phyloP scores from a whole-genome alignment of 2,329 filamentous ascomycete genomes.

The Cercospora sesami region DNA sequence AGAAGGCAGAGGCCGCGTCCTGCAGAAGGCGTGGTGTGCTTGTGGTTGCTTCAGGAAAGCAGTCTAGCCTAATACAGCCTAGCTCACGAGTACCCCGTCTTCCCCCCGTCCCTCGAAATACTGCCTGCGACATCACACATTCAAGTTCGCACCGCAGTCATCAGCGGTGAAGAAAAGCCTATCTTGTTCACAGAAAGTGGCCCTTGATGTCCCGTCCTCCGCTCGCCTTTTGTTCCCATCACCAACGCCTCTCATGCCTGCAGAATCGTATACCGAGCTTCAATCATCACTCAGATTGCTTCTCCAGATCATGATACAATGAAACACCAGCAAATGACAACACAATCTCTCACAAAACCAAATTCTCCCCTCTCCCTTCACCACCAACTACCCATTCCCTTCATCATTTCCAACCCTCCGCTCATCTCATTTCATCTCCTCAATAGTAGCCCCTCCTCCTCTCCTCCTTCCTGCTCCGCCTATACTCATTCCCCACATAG shows the following conservation, averaged over 20 bases:
- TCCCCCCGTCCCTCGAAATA: too few relatives aligned
- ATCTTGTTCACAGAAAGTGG: too few relatives aligned
- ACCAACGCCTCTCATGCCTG: neutral
- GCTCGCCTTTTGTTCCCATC: neutral
- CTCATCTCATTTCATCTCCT: neutral
- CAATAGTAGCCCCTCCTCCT: neutral
- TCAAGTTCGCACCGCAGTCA: too few relatives aligned
- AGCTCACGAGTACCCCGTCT: neutral
- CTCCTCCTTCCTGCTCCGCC: neutral
- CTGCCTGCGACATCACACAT: too few relatives aligned
- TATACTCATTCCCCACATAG: neutral
- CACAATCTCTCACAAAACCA: too few relatives aligned
- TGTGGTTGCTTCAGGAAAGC: neutral
- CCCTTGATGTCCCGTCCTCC: neutral
- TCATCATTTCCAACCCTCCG: neutral
- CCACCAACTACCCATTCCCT: neutral
- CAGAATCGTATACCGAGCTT: neutral
- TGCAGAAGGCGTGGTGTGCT: neutral
- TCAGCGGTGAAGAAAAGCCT: too few relatives aligned
- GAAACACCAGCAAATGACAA: neutral
- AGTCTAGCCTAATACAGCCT: neutral
- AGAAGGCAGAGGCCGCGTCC: neutral
- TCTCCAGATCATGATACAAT: neutral
- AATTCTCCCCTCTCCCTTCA: neutral
- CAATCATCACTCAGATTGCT: neutral